phyloP scores from a whole-genome alignment of 805 yeast genomes.

The Candida bentonensis region DNA sequence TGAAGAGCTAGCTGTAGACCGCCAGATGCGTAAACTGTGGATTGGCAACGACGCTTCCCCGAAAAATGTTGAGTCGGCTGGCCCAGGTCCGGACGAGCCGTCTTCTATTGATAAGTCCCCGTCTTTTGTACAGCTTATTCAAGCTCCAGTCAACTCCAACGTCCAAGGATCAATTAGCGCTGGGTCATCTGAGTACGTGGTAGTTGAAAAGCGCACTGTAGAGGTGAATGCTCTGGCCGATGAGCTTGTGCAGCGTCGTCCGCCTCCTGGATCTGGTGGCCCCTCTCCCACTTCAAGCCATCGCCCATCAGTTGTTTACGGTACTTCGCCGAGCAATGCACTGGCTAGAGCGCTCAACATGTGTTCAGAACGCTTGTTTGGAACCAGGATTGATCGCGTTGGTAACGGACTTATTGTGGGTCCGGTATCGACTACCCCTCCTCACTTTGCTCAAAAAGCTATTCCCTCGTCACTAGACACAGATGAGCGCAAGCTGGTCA shows the following conservation, averaged over 20 bases:
- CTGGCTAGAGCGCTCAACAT: constrained; percentile 74
- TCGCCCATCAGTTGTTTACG: constrained; percentile 19
- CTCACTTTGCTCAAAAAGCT: constrained; percentile 12
- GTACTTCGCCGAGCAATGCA: constrained; percentile 63
- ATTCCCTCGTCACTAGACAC: constrained; percentile 9
- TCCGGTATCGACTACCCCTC: constrained; percentile 7
- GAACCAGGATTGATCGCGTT: constrained; percentile 22
- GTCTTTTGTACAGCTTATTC: background rate
- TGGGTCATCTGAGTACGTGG: constrained; percentile 56
- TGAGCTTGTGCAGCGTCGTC: constrained; percentile 43
- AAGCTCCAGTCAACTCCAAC: background rate
- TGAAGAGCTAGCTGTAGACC: background rate
- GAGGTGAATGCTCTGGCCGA: constrained; percentile 95
- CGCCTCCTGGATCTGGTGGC: background rate
- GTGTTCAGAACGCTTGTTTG: constrained; percentile 80
- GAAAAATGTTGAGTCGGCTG: background rate
- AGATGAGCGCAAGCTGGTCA: constrained; percentile 17
- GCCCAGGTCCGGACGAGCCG: background rate
- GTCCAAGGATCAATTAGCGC: background rate
- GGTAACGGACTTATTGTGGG: background rate
- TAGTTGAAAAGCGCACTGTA: constrained; percentile 86
- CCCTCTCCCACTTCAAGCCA: background rate
- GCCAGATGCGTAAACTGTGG: background rate
- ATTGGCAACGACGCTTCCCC: too few relatives aligned
- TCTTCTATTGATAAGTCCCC: background rate